Evolutionary conservation across 2,329 filamentous ascomycete genomes (phyloP), one percentile per base, ranked within the genome.

Genomic region (Neonectria hederae): DNA sequence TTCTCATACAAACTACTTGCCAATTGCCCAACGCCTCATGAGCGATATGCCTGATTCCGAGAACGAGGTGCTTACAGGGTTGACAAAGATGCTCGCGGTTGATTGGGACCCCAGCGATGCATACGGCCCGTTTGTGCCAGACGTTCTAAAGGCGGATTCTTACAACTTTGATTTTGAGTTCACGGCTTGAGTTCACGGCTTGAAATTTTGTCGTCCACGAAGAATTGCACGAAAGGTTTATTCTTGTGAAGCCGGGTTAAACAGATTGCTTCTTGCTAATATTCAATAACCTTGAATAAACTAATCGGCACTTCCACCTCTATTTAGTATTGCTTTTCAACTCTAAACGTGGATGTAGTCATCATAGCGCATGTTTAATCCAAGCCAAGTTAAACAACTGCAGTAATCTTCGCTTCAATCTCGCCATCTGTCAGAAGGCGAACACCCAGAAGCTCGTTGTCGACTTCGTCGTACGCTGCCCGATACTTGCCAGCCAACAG

Each of bases 391-490:
- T 11, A 49, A 22, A 60, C 43, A 28, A 32, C 40, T 2, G 59
- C 32, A 9, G 52, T n/a, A 30, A 62, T 49, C 46, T 46, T 57
- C 1, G 21, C 32, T 9, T 63, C 60, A 19, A 63, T n/a, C 14
- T 63, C 60, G 3, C 54, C 54, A n/a, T 59, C 60, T n/a, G 54
- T 35, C 4, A 63, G 30, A 22, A 52, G 24, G 24, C 28, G n/a
- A 26, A 63, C 32, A 24, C 60, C 60, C 30, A 63, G 30, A 22
- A 63, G 21, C 17, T 63, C 60, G 26, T 63, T 63, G 26, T 63
- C 60, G 11, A 63, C 45, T 3, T 32, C 7, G 10, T 43, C 11
- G 43, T 63, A 63, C 4, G n/a, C 21, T 3, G 54, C 22, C 13
- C n/a, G 11, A 13, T 32, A 63, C 24, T 35, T 49, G 9, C 60